phyloP scores from a whole-genome alignment of 768 basidiomycete genomes.

The Udeniomyces megalosporus region DNA sequence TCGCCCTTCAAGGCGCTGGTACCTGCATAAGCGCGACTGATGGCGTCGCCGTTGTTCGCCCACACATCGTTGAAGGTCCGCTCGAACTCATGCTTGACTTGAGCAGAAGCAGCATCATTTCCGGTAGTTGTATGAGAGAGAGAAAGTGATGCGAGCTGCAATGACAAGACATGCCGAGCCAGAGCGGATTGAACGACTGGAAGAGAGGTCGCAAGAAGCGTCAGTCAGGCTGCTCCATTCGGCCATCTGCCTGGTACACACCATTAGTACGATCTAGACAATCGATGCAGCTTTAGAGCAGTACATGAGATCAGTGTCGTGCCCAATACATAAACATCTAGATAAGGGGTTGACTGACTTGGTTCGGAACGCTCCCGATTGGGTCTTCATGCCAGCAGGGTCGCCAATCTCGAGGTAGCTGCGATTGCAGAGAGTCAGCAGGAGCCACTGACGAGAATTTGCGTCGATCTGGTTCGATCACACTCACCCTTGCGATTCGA shows the following conservation, averaged over 20 bases:
- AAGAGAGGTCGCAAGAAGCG: background rate
- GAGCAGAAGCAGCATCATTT: too few species aligned
- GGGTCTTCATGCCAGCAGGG: conserved; percentile 37
- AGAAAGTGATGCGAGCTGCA: conserved; percentile 32
- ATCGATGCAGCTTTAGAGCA: conserved; percentile 97
- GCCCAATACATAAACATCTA: too few species aligned
- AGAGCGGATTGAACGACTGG: conserved; percentile 59
- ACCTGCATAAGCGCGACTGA: conserved; percentile 69
- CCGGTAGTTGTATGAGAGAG: too few species aligned
- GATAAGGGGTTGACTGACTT: conserved; percentile 16
- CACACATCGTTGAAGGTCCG: conserved; percentile 68
- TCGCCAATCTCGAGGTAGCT: conserved; percentile 1
- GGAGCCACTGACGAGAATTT: too few species aligned
- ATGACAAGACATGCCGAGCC: conserved; percentile 54
- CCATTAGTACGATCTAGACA: conserved; percentile 79
- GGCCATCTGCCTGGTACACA: conserved; percentile 31
- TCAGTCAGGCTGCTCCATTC: background rate
- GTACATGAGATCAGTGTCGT: too few species aligned
- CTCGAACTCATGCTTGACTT: too few species aligned
- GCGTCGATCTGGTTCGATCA: background rate
- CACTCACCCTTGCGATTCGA: conserved; percentile 61
- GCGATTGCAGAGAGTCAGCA: background rate
- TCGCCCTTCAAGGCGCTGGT: conserved; percentile 78
- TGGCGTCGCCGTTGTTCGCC: conserved; percentile 97
- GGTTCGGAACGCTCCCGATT: conserved; percentile 63